These are phyloP conservation scores for Penicillium thymicola DNA, from an alignment of 2,329 filamentous ascomycete species.

Conservation along the genomic window DNA sequence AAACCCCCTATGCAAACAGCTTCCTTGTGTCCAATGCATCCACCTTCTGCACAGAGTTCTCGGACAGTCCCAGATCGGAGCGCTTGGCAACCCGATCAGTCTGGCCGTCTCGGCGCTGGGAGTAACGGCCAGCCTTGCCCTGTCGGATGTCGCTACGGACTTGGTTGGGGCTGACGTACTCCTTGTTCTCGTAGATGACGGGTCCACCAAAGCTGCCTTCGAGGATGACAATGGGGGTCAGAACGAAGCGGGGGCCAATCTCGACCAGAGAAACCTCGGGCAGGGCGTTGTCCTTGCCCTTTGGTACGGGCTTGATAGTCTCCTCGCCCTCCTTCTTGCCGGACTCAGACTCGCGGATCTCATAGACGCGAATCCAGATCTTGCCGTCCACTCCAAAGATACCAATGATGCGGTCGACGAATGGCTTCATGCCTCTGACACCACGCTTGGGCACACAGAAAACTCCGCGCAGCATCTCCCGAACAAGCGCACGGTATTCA, in stretches of 20 bases:
- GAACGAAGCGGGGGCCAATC: constrained; percentile 87
- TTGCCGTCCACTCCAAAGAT: constrained; percentile 90
- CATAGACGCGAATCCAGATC: constrained; percentile 94
- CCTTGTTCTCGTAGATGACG: constrained; percentile 96
- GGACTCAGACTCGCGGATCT: constrained; percentile 80
- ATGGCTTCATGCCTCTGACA: constrained; percentile 87
- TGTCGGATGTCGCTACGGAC: constrained; percentile 76
- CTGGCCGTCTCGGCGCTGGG: constrained; percentile 69
- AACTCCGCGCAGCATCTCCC: constrained; percentile 83
- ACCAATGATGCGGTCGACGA: constrained; percentile 90
- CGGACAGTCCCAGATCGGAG: constrained; percentile 71
- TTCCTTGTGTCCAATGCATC: constrained; percentile 73
- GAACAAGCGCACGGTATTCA: constrained; percentile 54
- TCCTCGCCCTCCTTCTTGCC: constrained; percentile 45
- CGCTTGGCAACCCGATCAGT: constrained; percentile 71
- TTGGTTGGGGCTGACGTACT: constrained; percentile 96
- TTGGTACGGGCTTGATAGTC: constrained; percentile 40
- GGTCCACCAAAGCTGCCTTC: constrained; percentile 94
- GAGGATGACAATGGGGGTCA: constrained; percentile 91
- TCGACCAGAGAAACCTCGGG: constrained; percentile 83
- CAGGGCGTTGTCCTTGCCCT: constrained; percentile 51
- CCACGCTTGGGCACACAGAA: constrained; percentile 85
- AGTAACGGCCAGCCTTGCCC: constrained; percentile 74
- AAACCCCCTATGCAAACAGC: constrained; percentile 58
- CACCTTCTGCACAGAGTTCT: constrained; percentile 56